Conservation (phyloP, 345 rosid species). For the Linum lewisii region DNA sequence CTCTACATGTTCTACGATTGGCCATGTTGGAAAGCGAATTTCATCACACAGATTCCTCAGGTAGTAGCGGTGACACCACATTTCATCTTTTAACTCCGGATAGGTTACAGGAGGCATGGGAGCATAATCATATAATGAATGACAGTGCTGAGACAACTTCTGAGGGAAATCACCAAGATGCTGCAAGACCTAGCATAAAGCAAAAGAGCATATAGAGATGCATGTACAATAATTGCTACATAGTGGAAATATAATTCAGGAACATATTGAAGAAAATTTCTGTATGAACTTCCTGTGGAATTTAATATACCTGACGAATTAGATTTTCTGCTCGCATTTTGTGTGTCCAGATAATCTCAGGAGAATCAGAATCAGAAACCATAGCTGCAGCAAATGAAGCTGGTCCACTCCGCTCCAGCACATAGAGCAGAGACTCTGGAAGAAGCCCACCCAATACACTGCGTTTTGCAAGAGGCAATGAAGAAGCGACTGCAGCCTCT, state of each 20-base stretch:
- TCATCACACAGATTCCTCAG: slow-evolving; percentile 91
- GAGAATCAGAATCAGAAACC: slow-evolving; percentile 98
- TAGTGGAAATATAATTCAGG: background rate
- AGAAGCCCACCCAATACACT: slow-evolving; percentile 99
- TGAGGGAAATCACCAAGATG: slow-evolving; percentile 99
- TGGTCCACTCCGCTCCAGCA: slow-evolving; percentile 94
- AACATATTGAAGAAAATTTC: slow-evolving; percentile 2
- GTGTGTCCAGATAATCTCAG: slow-evolving; percentile 98
- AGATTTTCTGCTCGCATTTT: slow-evolving; percentile 99
- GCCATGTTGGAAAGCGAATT: slow-evolving; percentile 94
- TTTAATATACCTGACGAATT: slow-evolving; percentile 65
- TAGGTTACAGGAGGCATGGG: slow-evolving; percentile 99
- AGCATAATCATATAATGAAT: slow-evolving; percentile 87
- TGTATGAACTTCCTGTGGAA: slow-evolving; percentile 3
- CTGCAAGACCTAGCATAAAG: slow-evolving; percentile 73
- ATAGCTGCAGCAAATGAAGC: slow-evolving; percentile 96
- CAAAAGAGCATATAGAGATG: background rate
- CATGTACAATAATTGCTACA: background rate
- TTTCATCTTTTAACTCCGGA: slow-evolving; percentile 97
- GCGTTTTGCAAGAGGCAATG: slow-evolving; percentile 91
- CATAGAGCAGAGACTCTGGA: slow-evolving; percentile 92
- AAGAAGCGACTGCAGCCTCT: slow-evolving; percentile 96
- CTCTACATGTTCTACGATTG: slow-evolving; percentile 96
- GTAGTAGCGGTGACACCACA: slow-evolving; percentile 99
- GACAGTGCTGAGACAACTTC: slow-evolving; percentile 95